phyloP scores from a whole-genome alignment of 1,139 yeast genomes.

The Geotrichum phurueaensis region DNA sequence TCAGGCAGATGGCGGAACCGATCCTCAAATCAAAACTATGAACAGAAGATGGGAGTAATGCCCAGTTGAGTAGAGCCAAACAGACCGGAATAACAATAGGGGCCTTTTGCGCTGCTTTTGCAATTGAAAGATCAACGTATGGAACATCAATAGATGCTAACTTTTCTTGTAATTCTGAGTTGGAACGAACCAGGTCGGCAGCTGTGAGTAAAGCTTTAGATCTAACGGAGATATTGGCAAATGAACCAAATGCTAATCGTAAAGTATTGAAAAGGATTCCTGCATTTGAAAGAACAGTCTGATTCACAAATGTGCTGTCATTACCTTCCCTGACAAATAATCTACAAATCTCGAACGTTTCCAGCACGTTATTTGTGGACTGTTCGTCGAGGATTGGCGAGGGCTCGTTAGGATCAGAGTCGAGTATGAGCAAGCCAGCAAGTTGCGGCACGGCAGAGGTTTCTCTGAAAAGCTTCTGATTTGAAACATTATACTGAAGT shows the following conservation, averaged over 20 bases:
- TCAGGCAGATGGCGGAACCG: conserved; percentile 60
- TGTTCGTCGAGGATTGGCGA: conserved; percentile 49
- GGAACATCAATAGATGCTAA: conserved; percentile 88
- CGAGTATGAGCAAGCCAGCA: conserved; percentile 45
- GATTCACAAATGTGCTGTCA: conserved; percentile 58
- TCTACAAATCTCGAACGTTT: conserved; percentile 66
- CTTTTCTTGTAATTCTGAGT: conserved; percentile 56
- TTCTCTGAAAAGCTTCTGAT: conserved; percentile 83
- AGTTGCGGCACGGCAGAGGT: conserved; percentile 69
- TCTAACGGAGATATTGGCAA: conserved; percentile 58
- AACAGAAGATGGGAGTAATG: conserved; percentile 68
- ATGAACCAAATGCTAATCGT: conserved; percentile 57
- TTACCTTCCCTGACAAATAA: conserved; percentile 71
- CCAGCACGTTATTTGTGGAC: conserved; percentile 56
- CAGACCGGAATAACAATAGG: conserved; percentile 55
- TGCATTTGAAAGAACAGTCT: conserved; percentile 52
- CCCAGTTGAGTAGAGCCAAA: conserved; percentile 75
- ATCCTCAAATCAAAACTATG: conserved; percentile 77
- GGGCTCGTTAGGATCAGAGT: conserved; percentile 31
- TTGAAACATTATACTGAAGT: conserved; percentile 76
- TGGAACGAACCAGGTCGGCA: conserved; percentile 67
- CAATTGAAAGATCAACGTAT: conserved; percentile 75
- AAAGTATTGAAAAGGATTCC: conserved; percentile 63
- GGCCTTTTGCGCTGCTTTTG: conserved; percentile 33
- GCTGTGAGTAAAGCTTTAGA: conserved; percentile 64